Conservation (phyloP, 2,329 filamentous ascomycete genomes). For the Emmonsia crescens region DNA sequence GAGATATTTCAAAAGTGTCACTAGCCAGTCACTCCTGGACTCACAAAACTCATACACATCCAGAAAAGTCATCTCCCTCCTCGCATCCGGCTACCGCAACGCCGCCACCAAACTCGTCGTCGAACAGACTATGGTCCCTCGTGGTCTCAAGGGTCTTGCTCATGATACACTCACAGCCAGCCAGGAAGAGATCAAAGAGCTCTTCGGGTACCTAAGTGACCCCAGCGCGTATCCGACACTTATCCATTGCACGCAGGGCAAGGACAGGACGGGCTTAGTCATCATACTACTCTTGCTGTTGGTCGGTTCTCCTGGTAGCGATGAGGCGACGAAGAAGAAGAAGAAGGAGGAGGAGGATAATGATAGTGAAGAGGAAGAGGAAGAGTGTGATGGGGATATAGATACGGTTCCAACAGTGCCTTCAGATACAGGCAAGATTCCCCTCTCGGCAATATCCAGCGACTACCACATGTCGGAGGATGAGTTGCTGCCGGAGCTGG, state of each 20-base stretch:
- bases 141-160: conserved; percentile 61
- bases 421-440: conserved; percentile 26
- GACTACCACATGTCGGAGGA: conserved; percentile 61
- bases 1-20: too few species aligned
- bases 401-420: too few species aligned
- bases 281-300: conserved; percentile 58
- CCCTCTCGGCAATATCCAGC: conserved; percentile 49
- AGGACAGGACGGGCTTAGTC: conserved; percentile 69
- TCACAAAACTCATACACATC: not conserved
- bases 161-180: conserved; percentile 60
- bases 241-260: conserved; percentile 81
- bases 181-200: conserved; percentile 51
- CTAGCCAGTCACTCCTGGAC: too few species aligned
- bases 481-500: conserved; percentile 51
- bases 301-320: conserved; percentile 29
- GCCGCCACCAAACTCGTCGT: conserved; percentile 61
- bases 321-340: not conserved
- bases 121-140: conserved; percentile 57
- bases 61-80: conserved; percentile 52
- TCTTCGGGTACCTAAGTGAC: conserved; percentile 55
- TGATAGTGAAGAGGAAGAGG: not conserved
- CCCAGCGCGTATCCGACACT: conserved; percentile 51
- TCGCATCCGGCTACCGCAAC: conserved; percentile 55
- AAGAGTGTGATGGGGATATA: too few species aligned
- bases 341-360: not conserved